phyloP scores from a whole-genome alignment of 2,329 filamentous ascomycete species.

The Diaporthe nobilis region DNA sequence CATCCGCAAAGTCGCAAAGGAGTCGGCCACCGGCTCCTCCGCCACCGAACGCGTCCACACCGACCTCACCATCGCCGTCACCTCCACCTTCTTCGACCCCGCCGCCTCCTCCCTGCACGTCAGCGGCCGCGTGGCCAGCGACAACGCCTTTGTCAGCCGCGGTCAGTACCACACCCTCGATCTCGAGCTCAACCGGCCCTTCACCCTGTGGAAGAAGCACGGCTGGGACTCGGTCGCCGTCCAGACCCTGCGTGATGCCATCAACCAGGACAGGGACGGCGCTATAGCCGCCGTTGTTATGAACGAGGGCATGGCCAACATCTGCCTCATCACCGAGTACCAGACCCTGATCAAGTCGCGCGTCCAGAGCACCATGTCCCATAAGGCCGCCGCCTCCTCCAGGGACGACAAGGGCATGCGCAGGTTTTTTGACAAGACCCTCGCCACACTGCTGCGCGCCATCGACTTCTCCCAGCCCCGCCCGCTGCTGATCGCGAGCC shows the following conservation, averaged over 20 bases:
- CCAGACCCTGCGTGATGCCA: constrained; percentile 82
- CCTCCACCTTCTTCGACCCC: constrained; percentile 71
- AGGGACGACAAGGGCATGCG: constrained; percentile 80
- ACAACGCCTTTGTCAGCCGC: constrained; percentile 66
- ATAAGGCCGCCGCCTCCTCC: constrained; percentile 75
- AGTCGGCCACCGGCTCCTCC: constrained; percentile 62
- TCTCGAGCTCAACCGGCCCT: constrained; percentile 88
- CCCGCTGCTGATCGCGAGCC: constrained; percentile 87
- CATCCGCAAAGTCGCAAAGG: constrained; percentile 67
- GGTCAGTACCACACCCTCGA: constrained; percentile 77
- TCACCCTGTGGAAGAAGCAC: constrained; percentile 86
- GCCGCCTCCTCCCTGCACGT: constrained; percentile 68
- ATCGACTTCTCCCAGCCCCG: constrained; percentile 80
- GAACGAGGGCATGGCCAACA: constrained; percentile 88
- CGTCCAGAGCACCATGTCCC: constrained; percentile 76
- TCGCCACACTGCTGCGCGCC: constrained; percentile 82
- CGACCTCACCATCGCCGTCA: constrained; percentile 70
- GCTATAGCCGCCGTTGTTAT: constrained; percentile 93
- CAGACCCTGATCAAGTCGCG: constrained; percentile 81
- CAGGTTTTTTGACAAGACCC: constrained; percentile 83
- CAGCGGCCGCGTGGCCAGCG: constrained; percentile 66
- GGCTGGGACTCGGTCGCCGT: constrained; percentile 94
- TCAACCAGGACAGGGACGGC: constrained; percentile 83
- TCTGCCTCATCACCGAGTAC: constrained; percentile 85
- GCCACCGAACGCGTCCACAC: constrained; percentile 67